A percentile compares a stretch with the other conserved stretches of the same genome.
These are phyloP conservation scores for Plectosphaerella cucumerina DNA, from an alignment of 2,329 filamentous ascomycete genomes.

Conservation along the genomic window DNA sequence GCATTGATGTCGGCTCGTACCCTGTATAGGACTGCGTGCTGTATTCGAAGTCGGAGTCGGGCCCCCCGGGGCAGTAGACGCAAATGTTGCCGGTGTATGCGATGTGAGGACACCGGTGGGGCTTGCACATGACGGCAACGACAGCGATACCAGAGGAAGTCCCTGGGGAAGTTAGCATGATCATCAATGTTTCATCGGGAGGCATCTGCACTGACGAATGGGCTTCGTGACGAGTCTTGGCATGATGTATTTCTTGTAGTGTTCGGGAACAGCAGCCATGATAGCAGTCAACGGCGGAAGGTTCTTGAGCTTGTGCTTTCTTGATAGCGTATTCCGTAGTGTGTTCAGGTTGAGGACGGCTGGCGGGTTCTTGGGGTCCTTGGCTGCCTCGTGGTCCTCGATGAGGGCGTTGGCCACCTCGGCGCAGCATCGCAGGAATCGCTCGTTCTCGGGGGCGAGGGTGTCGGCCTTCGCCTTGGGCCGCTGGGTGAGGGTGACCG, in stretches of 20 bases:
- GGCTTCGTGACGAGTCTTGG: conserved; percentile 96
- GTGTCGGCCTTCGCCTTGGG: conserved; percentile 69
- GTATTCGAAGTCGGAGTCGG: conserved; percentile 98
- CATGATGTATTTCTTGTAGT: conserved; percentile 98
- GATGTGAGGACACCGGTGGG: conserved; percentile 94
- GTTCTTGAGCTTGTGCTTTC: conserved; percentile 85
- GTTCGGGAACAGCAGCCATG: conserved; percentile 96
- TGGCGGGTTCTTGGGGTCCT: conserved; percentile 66
- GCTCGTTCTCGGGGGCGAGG: conserved; percentile 87
- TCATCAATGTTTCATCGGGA: neutral
- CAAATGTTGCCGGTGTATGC: conserved; percentile 98
- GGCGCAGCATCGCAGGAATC: conserved; percentile 88
- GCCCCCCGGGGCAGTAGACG: conserved; percentile 95
- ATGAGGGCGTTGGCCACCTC: conserved; percentile 93
- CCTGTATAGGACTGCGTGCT: conserved; percentile 98
- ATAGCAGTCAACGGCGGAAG: conserved; percentile 94
- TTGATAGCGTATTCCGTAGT: conserved; percentile 79
- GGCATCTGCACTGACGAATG: conserved; percentile 59
- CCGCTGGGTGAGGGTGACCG: conserved; percentile 61
- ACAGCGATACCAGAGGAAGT: conserved; percentile 97
- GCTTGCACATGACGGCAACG: conserved; percentile 99
- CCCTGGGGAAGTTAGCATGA: conserved; percentile 38
- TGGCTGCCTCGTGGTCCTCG: conserved; percentile 83
- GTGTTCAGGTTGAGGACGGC: conserved; percentile 92
- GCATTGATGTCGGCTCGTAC: conserved; percentile 98